Evolutionary conservation across 2,329 filamentous ascomycete species (phyloP), one percentile per base, ranked within the genome.

Genomic region (Sclerotinia borealis): DNA sequence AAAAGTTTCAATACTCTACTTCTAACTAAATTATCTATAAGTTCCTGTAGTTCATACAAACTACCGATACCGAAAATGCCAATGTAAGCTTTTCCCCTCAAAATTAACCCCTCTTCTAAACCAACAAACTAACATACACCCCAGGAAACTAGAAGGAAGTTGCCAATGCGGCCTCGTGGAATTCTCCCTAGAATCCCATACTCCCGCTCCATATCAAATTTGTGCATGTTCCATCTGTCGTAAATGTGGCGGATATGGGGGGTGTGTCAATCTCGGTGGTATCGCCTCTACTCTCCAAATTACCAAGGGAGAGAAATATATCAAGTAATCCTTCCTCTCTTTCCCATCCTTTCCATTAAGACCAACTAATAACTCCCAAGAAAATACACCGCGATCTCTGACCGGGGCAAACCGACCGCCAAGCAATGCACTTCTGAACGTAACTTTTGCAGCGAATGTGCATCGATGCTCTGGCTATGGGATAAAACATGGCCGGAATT

Each of bases 141-240:
- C 29, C 36, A 81, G 79, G 75, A 76, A 76, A 68, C 76, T 81
- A 9, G 71, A 79, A 65, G 79, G 79, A 68, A 80, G 78, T 69
- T 81, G 79, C 72, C 79, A 80, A 68, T 81, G 78, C 67, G 79
- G 79, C 59, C 72, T 73, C 43, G 72, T 81, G n/a, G 74, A 79
- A 71, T 81, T 80, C 66, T 75, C 73, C 4, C 71, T 80, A 9
- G 68, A 79, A 59, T 80, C 78, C 3, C 73, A 77, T 39, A 80
- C 79, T 0, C 79, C 79, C 0, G 77, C 79, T 0, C 79, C 79
- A 0, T 81, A 80, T 64, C 78, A 81, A 68, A 72, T 80, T 36
- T 81, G 79, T 62, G 77, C 77, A 41, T 81, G 79, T 68, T 77
- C 77, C 65, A 81, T 81, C 67, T 81, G 79, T 63, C 78, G 79